Percentiles rank a stretch among this genome's conserved stretches.
Conservation (phyloP, 2,329 filamentous ascomycete species). For the Diaporthe eres region DNA sequence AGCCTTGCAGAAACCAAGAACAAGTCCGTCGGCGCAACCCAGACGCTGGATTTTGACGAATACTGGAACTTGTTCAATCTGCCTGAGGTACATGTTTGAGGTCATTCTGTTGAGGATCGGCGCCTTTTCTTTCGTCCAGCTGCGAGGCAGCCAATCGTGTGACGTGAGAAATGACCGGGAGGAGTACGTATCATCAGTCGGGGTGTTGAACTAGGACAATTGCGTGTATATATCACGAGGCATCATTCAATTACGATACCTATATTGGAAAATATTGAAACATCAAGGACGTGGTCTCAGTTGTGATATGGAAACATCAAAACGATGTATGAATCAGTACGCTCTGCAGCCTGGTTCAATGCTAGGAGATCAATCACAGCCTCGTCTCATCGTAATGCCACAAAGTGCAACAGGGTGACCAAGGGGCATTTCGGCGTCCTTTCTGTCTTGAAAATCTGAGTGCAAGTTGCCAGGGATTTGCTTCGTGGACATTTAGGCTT, state of each 20-base stretch:
- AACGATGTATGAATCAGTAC: not conserved
- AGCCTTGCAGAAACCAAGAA: slow-evolving; percentile 14
- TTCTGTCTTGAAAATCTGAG: not conserved
- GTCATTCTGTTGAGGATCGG: not conserved
- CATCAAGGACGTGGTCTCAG: not conserved
- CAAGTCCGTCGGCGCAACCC: not conserved
- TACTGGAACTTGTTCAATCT: slow-evolving; percentile 48
- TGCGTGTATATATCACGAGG: not conserved
- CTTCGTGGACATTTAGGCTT: not conserved
- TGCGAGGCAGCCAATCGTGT: not conserved
- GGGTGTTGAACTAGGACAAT: not conserved
- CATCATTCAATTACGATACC: not conserved
- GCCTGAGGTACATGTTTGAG: slow-evolving; percentile 40
- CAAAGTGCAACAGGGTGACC: not conserved
- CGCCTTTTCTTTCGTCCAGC: not conserved
- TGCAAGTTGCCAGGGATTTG: not conserved
- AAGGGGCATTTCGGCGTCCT: no score
- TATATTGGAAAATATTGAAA: no score
- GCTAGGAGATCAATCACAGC: not conserved
- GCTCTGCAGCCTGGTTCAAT: not conserved
- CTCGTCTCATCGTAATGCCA: not conserved
- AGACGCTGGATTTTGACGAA: slow-evolving; percentile 12
- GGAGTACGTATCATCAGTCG: not conserved
- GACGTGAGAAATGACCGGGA: not conserved
- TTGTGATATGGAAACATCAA: not conserved